Evolutionary conservation across 2,329 filamentous ascomycete species (phyloP), one percentile per base, ranked within the genome.

Genomic region (Colletotrichum graminicola): DNA sequence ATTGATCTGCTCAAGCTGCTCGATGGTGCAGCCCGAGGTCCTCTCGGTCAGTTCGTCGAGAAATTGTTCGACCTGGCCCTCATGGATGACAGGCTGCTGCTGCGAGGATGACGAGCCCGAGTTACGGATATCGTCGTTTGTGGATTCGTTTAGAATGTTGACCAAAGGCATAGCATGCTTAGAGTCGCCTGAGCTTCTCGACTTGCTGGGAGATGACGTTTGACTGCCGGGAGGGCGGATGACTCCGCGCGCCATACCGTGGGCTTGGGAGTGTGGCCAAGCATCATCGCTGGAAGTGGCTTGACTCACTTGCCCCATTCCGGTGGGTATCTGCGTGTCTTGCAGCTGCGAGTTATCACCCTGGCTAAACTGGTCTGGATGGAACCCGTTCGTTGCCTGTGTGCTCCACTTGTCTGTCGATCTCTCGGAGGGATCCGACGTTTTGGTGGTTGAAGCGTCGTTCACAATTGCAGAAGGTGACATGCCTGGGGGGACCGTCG

Each of bases 1-100:
- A 79, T 95, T 95, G 79, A 98, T 91, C 81, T 98, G 95, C 84
- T 98, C 95, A 26, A 99, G 84, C 80, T 99, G 95, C 82, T 99
- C 96, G 63, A 99, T 93, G 0, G 92, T 93, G 79, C 93, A 93
- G 0, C 93, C 94, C 26, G 89, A 91, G 2, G 93, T 95, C 55
- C 87, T 85, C 36, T 88, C 82, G 0, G 91, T 90, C 43, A 97
- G 83, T 47, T 89, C 85, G 0, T 85, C 79, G 67, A 94, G 86
- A 66, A 97, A 87, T 8, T 83, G 79, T 2, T 84, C 80, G 32
- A 94, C 83, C 39, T 88, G 84, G 0, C 77, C 77, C 16, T 87
- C 84, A 39, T 85, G 79, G 4, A 86, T 74, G 47, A 87, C 80
- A 26, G 84, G 84, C 71, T 84, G 84, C 16, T 71, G 73, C 62